Conservation (phyloP, 106 monocot species). For the Apostasia shenzhenica region DNA sequence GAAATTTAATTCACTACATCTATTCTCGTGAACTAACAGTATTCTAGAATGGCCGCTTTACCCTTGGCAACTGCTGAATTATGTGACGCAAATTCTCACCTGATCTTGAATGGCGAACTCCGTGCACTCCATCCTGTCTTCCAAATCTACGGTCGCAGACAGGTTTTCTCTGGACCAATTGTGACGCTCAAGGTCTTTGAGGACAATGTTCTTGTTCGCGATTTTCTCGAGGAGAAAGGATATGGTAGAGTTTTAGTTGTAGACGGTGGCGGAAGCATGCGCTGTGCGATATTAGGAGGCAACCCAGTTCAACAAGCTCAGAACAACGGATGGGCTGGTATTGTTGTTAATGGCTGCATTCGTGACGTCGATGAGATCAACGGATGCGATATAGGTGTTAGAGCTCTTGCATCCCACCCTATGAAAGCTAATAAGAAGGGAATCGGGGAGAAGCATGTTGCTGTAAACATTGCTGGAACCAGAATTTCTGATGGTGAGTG, state of each 20-base stretch:
- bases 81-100: constrained; percentile 21
- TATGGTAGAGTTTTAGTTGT: constrained; percentile 25
- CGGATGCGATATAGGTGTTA: constrained; percentile 22
- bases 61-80: constrained; percentile 21
- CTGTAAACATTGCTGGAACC: constrained; percentile 20
- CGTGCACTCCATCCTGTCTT: constrained; percentile 23
- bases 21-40: not conserved
- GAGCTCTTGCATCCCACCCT: constrained; percentile 23
- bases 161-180: constrained; percentile 19
- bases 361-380: constrained; percentile 30
- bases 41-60: constrained; percentile 10
- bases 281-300: constrained; percentile 24
- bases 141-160: constrained; percentile 21
- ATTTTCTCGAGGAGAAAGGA: constrained; percentile 21
- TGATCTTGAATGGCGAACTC: constrained; percentile 17
- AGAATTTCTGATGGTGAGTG: constrained; percentile 23
- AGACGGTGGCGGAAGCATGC: constrained; percentile 20
- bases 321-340: constrained; percentile 29
- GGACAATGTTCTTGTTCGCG: constrained; percentile 21
- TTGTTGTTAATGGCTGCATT: constrained; percentile 22
- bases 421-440: constrained; percentile 28
- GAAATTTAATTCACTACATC: not conserved
- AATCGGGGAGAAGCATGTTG: constrained; percentile 12
- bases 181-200: constrained; percentile 27
- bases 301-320: constrained; percentile 23